Evolutionary conservation across 75 land plant species (phyloP).

Genomic region (Cunninghamia lanceolata): DNA sequence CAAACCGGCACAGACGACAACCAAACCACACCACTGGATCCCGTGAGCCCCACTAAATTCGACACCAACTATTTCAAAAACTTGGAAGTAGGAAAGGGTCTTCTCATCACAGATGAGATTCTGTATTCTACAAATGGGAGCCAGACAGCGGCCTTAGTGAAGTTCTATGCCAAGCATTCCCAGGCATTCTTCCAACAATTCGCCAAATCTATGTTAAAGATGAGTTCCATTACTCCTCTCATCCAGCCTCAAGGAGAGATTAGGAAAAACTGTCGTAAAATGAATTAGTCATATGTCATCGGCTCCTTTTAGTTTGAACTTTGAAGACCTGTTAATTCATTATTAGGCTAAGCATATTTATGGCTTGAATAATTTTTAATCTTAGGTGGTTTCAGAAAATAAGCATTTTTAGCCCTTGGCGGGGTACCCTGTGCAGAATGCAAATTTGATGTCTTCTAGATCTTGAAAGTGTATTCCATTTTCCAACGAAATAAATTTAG

Average conservation of each 20-base stretch:
- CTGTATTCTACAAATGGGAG: constrained; percentile 37
- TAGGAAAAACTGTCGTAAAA: constrained; percentile 65
- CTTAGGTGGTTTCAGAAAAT: not conserved
- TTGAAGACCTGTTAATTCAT: not conserved
- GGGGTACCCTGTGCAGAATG: too few relatives aligned
- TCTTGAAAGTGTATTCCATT: too few relatives aligned
- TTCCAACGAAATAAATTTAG: too few relatives aligned
- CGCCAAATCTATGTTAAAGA: constrained; percentile 61
- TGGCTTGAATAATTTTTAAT: not conserved
- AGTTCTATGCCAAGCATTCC: constrained; percentile 44
- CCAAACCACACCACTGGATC: constrained; percentile 58
- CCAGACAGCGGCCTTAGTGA: constrained; percentile 42
- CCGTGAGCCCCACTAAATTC: constrained; percentile 42
- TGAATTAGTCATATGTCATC: constrained; percentile 15
- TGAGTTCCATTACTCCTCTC: constrained; percentile 60
- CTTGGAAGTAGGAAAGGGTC: constrained; percentile 40
- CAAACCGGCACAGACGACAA: constrained; percentile 59
- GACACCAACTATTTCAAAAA: constrained; percentile 79
- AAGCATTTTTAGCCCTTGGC: not conserved
- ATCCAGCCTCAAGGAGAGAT: constrained; percentile 59
- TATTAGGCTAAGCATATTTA: not conserved
- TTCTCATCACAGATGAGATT: constrained; percentile 55
- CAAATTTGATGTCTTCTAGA: too few relatives aligned
- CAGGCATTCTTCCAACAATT: constrained; percentile 64
- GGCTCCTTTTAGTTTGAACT: not conserved